Evolutionary conservation across 495 filamentous ascomycete species (phyloP), one percentile per base, ranked within the genome.

Genomic region (Penicillium dipodomyicola): DNA sequence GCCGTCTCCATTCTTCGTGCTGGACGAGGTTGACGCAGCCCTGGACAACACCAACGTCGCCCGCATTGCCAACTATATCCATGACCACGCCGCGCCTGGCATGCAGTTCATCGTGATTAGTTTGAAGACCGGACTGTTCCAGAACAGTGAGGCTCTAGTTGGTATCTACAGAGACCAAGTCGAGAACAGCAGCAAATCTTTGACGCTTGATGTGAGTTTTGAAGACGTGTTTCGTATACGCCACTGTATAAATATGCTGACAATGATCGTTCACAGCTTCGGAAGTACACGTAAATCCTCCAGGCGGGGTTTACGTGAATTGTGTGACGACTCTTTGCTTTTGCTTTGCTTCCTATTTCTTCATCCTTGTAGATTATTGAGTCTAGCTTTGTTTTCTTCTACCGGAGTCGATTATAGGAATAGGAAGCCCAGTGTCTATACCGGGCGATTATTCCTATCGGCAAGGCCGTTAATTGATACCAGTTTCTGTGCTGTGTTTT

Each of bases 101-200:
- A 96, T 97, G 89, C 94, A 99, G 79, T 99, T 99, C 66, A 93
- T 99, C 59, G 95, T 99, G 47, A 97, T 99, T 70, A 87, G 82
- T 73, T 78, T 97, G 68, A 97, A 99, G 81, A 87, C 89, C 0
- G 92, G 90, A 1, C 75, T 99, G 23, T 99, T 97, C 73, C 91
- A 97, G 73, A 84, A 89, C 63, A 94, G 89, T 67, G 91, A 98
- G 79, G 90, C 89, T 47, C 70, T 99, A 64, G 91, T 99, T 15
- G 94, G 94, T 19, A 91, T 99, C 41, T 96, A 93, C 75, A 80
- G 94, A 54, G 94, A 99, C 68, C 94, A 99, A 79, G 85, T 84
- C 23, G 89, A 88, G 53, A 97, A 96, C 72, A 92, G 84, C 68
- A 91, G 87, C 54, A 87, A 87, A 76, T 87, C 89, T 11, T 74